These are phyloP conservation scores for Hamamelis virginiana DNA, from an alignment of 164 flowering plant species.

Conservation along the genomic window DNA sequence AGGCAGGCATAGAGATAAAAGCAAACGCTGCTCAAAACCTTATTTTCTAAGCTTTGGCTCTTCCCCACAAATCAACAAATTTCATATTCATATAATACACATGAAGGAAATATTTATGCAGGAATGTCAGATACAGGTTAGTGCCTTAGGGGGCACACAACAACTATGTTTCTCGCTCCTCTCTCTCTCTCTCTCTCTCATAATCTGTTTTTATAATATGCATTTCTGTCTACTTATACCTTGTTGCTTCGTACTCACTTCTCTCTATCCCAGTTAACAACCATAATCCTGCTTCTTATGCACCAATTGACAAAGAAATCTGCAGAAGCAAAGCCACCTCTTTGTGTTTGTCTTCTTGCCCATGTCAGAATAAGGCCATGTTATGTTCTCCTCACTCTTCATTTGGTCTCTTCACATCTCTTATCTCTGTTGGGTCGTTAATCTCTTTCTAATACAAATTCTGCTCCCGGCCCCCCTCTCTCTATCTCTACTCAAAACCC, in stretches of 20 bases:
- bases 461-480: too few relatives aligned
- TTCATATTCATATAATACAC: background rate
- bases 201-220: background rate
- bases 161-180: conserved; percentile 4
- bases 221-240: conserved; percentile 19
- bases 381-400: conserved; percentile 4
- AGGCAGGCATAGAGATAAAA: background rate
- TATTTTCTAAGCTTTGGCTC: conserved; percentile 15
- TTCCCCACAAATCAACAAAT: conserved; percentile 1
- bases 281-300: conserved; percentile 13
- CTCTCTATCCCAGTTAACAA: conserved; percentile 14
- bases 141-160: conserved; percentile 5
- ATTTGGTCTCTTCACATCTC: conserved; percentile 10
- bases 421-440: conserved; percentile 11
- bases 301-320: conserved; percentile 19
- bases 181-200: conserved; percentile 5
- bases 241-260: conserved; percentile 17
- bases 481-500: too few relatives aligned
- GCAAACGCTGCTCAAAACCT: conserved; percentile 16
- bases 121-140: conserved; percentile 28
- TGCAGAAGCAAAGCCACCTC: conserved; percentile 15
- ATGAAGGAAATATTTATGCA: conserved; percentile 1
- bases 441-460: background rate
- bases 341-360: conserved; percentile 43
- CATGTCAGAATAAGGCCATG: conserved; percentile 20